Percentiles rank a stretch among this genome's conserved stretches.
Conservation (phyloP, 805 yeast genomes). For the Sugiyamaella mastotermitis region DNA sequence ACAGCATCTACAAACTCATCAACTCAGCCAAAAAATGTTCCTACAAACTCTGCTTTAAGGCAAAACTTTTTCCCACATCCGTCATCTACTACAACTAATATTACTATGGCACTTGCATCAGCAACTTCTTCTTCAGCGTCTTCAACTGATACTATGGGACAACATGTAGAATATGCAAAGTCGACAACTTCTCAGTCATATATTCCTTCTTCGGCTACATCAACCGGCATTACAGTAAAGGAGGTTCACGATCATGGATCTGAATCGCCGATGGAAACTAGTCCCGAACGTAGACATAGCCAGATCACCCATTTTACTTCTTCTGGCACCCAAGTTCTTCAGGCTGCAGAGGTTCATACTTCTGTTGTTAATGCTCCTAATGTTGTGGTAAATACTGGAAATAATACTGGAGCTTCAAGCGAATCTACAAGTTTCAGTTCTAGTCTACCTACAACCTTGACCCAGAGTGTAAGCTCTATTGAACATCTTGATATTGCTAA, state of each 20-base stretch:
- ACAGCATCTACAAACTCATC: background rate
- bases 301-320: no score
- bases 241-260: background rate
- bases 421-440: background rate
- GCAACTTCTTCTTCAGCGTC: constrained; percentile 30
- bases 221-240: background rate
- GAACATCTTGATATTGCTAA: constrained; percentile 60
- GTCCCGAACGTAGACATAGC: background rate
- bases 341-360: background rate
- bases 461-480: constrained; percentile 1
- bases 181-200: background rate
- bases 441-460: constrained; percentile 7
- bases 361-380: background rate
- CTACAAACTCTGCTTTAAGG: background rate
- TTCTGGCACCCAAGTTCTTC: background rate
- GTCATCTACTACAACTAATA: constrained; percentile 25
- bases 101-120: constrained; percentile 16
- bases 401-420: background rate
- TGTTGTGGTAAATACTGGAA: background rate
- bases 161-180: no score
- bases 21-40: background rate
- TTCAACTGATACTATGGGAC: constrained; percentile 32
- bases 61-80: constrained; percentile 35
- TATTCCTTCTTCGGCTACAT: constrained; percentile 1
- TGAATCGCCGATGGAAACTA: background rate